These are phyloP conservation scores for Suillus discolor DNA, from an alignment of 768 basidiomycete species.

Conservation along the genomic window DNA sequence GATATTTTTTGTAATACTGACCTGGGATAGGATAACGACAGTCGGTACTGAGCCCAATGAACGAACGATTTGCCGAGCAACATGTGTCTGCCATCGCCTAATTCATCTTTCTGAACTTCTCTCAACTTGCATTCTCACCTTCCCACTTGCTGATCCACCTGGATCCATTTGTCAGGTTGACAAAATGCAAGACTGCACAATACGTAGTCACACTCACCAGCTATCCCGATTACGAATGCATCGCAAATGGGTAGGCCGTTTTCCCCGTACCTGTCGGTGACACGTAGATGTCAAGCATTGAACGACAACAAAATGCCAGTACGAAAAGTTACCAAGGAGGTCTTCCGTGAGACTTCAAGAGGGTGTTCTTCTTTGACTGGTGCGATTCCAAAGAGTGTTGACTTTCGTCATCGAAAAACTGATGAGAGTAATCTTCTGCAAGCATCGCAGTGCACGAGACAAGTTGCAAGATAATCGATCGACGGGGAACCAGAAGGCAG, in stretches of 20 bases:
- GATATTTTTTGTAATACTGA: slow-evolving; percentile 25
- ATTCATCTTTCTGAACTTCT: slow-evolving; percentile 1
- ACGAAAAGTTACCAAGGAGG: slow-evolving; percentile 68
- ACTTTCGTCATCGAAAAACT: slow-evolving; percentile 24
- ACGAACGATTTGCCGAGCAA: slow-evolving; percentile 79
- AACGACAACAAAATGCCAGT: slow-evolving; percentile 4
- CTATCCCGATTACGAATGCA: slow-evolving; percentile 85
- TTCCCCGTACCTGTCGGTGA: slow-evolving; percentile 66
- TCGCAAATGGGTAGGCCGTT: slow-evolving; percentile 69
- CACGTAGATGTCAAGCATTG: slow-evolving; percentile 17
- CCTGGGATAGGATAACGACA: slow-evolving; percentile 91
- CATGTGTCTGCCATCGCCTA: slow-evolving; percentile 63
- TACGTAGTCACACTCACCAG: slow-evolving; percentile 51
- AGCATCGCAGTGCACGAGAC: slow-evolving; percentile 20
- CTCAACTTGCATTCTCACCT: slow-evolving; percentile 47
- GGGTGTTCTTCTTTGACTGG: slow-evolving; percentile 63
- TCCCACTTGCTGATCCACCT: slow-evolving; percentile 89
- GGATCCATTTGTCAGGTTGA: slow-evolving; percentile 1
- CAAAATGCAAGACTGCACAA: background rate
- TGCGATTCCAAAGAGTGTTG: slow-evolving; percentile 23
- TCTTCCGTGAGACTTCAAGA: slow-evolving; percentile 82
- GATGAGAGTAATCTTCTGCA: slow-evolving; percentile 26
- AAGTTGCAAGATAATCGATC: background rate
- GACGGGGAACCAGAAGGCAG: background rate
- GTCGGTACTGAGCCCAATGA: slow-evolving; percentile 82